Base-by-base conservation (phyloP, 2,329 filamentous ascomycete genomes). In the Claviceps cyperi region DNA sequence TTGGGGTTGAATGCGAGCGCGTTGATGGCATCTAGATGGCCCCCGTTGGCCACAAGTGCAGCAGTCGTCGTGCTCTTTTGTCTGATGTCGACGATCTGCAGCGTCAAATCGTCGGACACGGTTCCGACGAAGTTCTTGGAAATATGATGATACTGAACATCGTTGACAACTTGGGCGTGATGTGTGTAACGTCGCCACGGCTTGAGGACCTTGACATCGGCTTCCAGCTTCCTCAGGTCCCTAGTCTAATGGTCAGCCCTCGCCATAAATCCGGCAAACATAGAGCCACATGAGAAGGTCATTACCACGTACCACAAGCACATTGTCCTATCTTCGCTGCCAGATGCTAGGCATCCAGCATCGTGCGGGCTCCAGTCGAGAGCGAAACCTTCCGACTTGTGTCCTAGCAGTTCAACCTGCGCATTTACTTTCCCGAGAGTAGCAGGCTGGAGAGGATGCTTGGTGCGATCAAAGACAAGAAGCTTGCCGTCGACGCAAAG, bases 391-490 rank as follows among this genome's bases (percentile, higher is more conserved):
- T 98, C 92, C 55, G 80, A 78, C 52, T 78, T 82, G 67, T 98
- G 92, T 3, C 92, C 92, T 43, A 84, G 69, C 24, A 97, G 78
- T 62, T 87, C 86, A 51, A 94, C 82, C 63, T 97, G 86, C 24
- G 89, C 84, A 58, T 83, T 86, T 50, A 89, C 76, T 48, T 75
- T 80, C 53, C 83, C 83, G 14, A 59, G 54, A 15, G 58, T 57
- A 24, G 82, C 78, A 7, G 91, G 89, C 54, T 83, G 73, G 50
- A 83, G 80, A 46, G 84, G 83, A 65, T 97, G 91, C 75, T 96
- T 97, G 49, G 91, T 94, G 57, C 91, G 83, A 70, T 98, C 92
- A 70, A 94, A 98, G 57, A 98, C 81, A 64, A 97, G 81, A 41
- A 96, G 86, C 57, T 81, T 84, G 54, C 87, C 86, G 64, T 96